These are phyloP conservation scores for Tetrapisispora namnaoensis DNA, from an alignment of 805 yeast species.

Conservation along the genomic window DNA sequence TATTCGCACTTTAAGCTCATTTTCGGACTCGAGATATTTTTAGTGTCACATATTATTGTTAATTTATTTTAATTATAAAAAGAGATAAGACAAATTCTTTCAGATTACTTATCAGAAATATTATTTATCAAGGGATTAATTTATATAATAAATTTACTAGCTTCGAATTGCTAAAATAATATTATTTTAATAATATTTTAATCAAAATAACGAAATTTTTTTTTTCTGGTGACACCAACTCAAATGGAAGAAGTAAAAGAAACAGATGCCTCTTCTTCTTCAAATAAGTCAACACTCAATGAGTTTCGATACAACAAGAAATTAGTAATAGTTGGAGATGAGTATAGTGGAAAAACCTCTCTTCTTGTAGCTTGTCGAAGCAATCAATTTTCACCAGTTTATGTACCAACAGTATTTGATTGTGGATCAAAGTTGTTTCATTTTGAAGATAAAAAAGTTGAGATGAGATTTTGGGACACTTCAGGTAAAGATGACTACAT, in stretches of 20 bases:
- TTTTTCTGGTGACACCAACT: background rate
- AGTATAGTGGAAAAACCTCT: conserved; percentile 96
- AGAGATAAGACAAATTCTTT: background rate
- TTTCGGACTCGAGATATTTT: background rate
- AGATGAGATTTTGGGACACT: conserved; percentile 93
- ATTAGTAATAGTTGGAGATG: conserved; percentile 91
- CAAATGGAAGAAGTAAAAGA: background rate
- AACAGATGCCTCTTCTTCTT: background rate
- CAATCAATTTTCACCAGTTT: conserved; percentile 86
- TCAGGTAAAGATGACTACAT: conserved; percentile 98
- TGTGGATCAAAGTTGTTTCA: conserved; percentile 95
- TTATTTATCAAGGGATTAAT: too few relatives aligned
- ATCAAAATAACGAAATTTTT: background rate
- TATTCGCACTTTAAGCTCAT: background rate
- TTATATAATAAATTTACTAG: too few relatives aligned
- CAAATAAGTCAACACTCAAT: background rate
- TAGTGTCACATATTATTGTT: background rate
- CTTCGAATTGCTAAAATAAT: background rate
- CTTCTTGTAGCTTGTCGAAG: conserved; percentile 73
- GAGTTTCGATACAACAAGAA: conserved; percentile 42
- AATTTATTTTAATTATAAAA: too few relatives aligned
- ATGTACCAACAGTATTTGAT: conserved; percentile 94
- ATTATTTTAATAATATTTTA: too few relatives aligned
- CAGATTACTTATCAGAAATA: too few relatives aligned
- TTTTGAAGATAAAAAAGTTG: conserved; percentile 82